Base-by-base conservation (phyloP, 1,284 basidiomycete genomes). In the Rhizoctonia solani region DNA sequence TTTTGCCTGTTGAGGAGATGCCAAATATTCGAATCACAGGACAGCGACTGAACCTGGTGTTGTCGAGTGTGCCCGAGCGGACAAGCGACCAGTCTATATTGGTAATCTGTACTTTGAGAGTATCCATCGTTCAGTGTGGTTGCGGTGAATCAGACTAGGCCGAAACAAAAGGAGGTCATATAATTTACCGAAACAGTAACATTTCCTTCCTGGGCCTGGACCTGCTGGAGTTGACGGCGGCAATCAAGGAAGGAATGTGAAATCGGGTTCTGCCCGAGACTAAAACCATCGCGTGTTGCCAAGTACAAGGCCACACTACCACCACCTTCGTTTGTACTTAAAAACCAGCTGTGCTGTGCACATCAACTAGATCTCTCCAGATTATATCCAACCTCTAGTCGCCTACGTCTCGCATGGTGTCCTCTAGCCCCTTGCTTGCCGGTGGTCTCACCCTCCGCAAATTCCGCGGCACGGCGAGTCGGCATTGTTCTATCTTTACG, bases 21-120 rank as follows among this genome's bases (percentile, higher is more conserved):
- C 96, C 96, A 77, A 89, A 98, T 66, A 98, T 88, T 58, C 94
- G 84, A 59, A 98, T 81, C 2, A 95, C 83, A 13, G 95, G 95
- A 16, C 58, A 90, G 86, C 30, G 80, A 81, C 11, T 81, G 81
- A 21, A 90, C 81, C 23, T 80, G 74, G 14, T 68, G 32, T 66
- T 63, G 61, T 69, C 69, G 30, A 75, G 71, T 3, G 75, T 69
- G 1, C 77, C 66, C 5, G 76, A 75, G 0, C 72, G 50, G 1
- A 75, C 74, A 71, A 77, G 74, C n/a, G 76, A 75, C 32, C 74
- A 74, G 53, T 76, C 76, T 56, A 78, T 77, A 71, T 79, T 76
- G 59, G 76, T 79, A 73, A 79, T 78, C 70, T 76, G 76, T 68
- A 79, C 65, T 32, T 67, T 65, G 42, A 72, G 37, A 1, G 46